Conservation (phyloP, 2,329 filamentous ascomycete species). For the Arthroderma sp. region DNA sequence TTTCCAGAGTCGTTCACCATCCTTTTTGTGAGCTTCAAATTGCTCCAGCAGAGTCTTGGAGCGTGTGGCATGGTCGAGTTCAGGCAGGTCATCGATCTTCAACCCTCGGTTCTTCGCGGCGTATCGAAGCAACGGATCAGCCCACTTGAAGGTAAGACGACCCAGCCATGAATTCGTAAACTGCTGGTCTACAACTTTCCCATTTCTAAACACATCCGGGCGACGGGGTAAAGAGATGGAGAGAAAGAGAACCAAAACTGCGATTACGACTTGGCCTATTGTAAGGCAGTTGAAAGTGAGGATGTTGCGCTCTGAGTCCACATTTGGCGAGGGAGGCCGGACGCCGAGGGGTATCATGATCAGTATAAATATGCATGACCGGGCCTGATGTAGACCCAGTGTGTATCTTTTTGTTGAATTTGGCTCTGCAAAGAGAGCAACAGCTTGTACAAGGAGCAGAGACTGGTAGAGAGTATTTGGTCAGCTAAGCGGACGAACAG, state of each 20-base stretch:
- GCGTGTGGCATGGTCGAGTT: slow-evolving; percentile 44
- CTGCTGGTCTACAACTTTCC: slow-evolving; percentile 49
- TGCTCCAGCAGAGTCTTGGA: slow-evolving; percentile 39
- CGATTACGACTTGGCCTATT: slow-evolving; percentile 14
- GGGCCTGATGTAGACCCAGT: slow-evolving; percentile 20
- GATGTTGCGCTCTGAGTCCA: neutral
- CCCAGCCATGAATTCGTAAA: slow-evolving; percentile 47
- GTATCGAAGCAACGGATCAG: slow-evolving; percentile 39
- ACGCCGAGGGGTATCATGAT: slow-evolving; percentile 1
- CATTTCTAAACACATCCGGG: slow-evolving; percentile 51
- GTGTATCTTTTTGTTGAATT: slow-evolving; percentile 20
- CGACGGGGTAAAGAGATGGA: slow-evolving; percentile 50
- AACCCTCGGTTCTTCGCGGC: slow-evolving; percentile 47
- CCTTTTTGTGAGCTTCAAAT: slow-evolving; percentile 23
- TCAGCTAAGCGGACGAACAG: too few relatives aligned
- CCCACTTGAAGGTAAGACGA: slow-evolving; percentile 56
- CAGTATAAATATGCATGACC: slow-evolving; percentile 17
- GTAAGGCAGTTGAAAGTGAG: slow-evolving; percentile 1
- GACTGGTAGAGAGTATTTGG: slow-evolving; percentile 9
- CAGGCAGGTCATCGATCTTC: slow-evolving; percentile 49
- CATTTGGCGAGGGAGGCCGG: slow-evolving; percentile 8
- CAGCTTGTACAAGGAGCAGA: slow-evolving; percentile 21
- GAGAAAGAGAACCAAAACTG: slow-evolving; percentile 34
- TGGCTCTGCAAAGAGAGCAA: slow-evolving; percentile 23
- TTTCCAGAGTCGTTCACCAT: slow-evolving; percentile 41